A percentile compares a stretch with the other conserved stretches of the same genome.
Evolutionary conservation across 257 asterid species (phyloP).

Genomic region (Scutellaria galericulata): DNA sequence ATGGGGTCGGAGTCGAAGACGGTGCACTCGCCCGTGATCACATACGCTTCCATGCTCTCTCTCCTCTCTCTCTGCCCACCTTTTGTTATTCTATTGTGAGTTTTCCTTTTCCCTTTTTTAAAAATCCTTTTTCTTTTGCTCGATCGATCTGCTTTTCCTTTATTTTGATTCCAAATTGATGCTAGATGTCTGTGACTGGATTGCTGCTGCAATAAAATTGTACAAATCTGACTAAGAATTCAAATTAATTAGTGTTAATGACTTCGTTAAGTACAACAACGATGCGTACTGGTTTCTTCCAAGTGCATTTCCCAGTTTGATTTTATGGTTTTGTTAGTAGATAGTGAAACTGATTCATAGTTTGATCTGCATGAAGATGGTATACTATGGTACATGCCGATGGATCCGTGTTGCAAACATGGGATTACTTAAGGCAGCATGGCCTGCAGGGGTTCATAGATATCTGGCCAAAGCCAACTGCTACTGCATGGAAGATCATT

Average conservation of each 20-base stretch:
- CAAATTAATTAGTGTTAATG: background rate
- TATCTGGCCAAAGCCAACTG: conserved; percentile 89
- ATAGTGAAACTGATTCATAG: conserved; percentile 19
- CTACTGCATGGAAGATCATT: conserved; percentile 75
- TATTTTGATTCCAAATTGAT: conserved; percentile 14
- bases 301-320: conserved; percentile 3
- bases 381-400: conserved; percentile 96
- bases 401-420: conserved; percentile 81
- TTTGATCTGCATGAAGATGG: conserved; percentile 69
- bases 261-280: background rate
- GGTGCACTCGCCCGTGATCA: conserved; percentile 78
- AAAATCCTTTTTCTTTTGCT: background rate
- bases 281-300: background rate
- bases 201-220: background rate
- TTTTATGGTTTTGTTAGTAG: background rate
- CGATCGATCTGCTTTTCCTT: background rate
- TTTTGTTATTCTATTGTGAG: conserved; percentile 89
- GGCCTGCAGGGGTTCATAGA: conserved; percentile 71
- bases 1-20: conserved; percentile 69
- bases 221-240: background rate
- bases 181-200: conserved; percentile 17
- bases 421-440: conserved; percentile 59
- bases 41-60: conserved; percentile 84
- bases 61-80: conserved; percentile 89
- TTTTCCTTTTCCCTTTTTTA: conserved; percentile 8